Base-by-base conservation (phyloP, 441 rosid genomes). In the Geranium incanum region DNA sequence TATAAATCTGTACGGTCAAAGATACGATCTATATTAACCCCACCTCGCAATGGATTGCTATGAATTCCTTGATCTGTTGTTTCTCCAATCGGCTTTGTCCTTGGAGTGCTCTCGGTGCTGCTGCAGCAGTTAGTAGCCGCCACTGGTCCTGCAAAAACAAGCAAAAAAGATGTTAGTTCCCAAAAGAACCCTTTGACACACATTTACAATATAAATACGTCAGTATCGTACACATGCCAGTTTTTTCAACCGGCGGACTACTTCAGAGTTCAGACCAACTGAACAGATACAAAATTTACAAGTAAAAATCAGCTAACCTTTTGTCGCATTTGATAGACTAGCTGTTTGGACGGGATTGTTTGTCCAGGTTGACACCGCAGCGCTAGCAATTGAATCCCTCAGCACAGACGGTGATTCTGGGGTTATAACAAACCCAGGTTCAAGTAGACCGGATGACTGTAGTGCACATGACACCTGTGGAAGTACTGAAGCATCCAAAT, bases 11-110 rank as follows among this genome's bases (percentile, higher is more conserved):
- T 48, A 48, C 33, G 3, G 33, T 48, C 4, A 76, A 3, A 63
- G 48, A 69, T 13, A 41, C 28, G 55, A 36, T 18, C 23, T 28
- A 28, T n/a, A 62, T 67, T 69, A 72, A 36, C 48, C 67, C 72
- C 75, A 86, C 97, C 97, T 84, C 97, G 82, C 78, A 87, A 77
- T 74, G 89, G 80, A 76, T 86, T 91, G 71, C 83, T 79, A 73
- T 65, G 78, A 75, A 83, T 90, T 28, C 79, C 87, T 68, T 75
- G 94, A 19, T 90, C 89, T 67, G 78, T 74, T 65, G 81, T 71
- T 73, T 92, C 91, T 60, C 76, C 80, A 50, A 21, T 70, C 28
- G 80, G 69, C 66, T 50, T 84, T 72, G 85, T 75, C 80, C 81
- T 85, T 15, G 86, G 88, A 73, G 86, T 84, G 76, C 88, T 85